These are phyloP conservation scores for Saccharomycopsis lassenensis DNA, from an alignment of 805 yeast genomes.

Conservation along the genomic window DNA sequence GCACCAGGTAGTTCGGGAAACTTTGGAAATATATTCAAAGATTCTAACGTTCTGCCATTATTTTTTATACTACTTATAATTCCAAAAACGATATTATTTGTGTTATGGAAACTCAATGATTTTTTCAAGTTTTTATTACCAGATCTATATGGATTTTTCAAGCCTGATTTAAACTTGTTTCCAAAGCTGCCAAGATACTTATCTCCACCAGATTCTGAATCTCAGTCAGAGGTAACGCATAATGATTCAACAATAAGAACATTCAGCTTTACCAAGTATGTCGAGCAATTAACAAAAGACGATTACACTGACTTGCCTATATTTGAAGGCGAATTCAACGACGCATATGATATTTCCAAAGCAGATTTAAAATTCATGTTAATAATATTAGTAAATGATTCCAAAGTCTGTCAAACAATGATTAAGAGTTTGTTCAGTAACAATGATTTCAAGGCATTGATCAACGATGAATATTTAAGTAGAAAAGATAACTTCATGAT, in stretches of 20 bases:
- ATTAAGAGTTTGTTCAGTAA: constrained; percentile 9
- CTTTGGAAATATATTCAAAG: too few species aligned
- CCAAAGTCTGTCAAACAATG: constrained; percentile 3
- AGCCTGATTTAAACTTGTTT: constrained; percentile 2
- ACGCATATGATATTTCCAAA: constrained; percentile 30
- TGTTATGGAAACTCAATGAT: constrained; percentile 30
- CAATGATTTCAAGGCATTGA: constrained; percentile 4
- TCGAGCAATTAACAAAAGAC: constrained; percentile 21
- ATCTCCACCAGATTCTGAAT: not conserved
- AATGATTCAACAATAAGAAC: constrained; percentile 12
- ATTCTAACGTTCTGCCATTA: not conserved
- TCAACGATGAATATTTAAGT: constrained; percentile 8
- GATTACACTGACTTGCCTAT: constrained; percentile 20
- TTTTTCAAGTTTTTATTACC: constrained; percentile 29
- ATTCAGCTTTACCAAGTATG: constrained; percentile 15
- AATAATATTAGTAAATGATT: constrained; percentile 33
- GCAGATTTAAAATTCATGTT: constrained; percentile 39
- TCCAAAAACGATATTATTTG: constrained; percentile 20
- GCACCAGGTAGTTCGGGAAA: not conserved
- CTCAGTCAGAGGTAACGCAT: constrained; percentile 18
- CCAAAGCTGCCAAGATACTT: constrained; percentile 12
- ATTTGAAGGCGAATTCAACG: constrained; percentile 29
- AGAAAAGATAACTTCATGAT: constrained; percentile 35
- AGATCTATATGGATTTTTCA: constrained; percentile 13
- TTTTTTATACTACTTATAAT: not conserved